Conservation (phyloP, 75 land plant species). For the Sequoia sempervirens region DNA sequence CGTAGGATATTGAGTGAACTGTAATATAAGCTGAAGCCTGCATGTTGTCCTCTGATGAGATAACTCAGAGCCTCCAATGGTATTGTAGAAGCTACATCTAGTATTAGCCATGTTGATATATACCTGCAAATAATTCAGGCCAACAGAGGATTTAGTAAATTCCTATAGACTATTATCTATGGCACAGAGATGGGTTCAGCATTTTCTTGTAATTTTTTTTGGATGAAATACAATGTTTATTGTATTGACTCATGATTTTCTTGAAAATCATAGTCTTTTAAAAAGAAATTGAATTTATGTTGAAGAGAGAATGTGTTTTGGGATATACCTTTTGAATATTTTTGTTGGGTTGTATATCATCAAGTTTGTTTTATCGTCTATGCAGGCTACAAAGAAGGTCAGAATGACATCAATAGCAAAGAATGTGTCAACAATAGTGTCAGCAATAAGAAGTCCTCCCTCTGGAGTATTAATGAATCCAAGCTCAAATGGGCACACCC, state of each 20-base stretch:
- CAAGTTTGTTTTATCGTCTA: slow-evolving; percentile 14
- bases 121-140: slow-evolving; percentile 29
- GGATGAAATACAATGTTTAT: no score
- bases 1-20: slow-evolving; percentile 54
- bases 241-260: no score
- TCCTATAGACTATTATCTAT: no score
- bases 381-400: slow-evolving; percentile 30
- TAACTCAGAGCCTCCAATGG: slow-evolving; percentile 32
- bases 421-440: slow-evolving; percentile 23
- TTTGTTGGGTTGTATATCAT: slow-evolving; percentile 2
- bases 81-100: slow-evolving; percentile 26
- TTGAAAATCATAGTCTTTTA: no score
- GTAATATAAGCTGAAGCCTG: slow-evolving; percentile 31
- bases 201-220: no score
- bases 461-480: slow-evolving; percentile 20
- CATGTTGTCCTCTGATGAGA: slow-evolving; percentile 36
- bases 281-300: no score
- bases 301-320: background rate
- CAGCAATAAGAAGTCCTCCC: slow-evolving; percentile 21
- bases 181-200: no score
- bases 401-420: slow-evolving; percentile 29
- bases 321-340: slow-evolving; percentile 11
- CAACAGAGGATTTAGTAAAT: no score
- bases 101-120: slow-evolving; percentile 20
- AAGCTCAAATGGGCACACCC: slow-evolving; percentile 34